phyloP scores from a whole-genome alignment of 345 rosid genomes.

The Murraya paniculata region DNA sequence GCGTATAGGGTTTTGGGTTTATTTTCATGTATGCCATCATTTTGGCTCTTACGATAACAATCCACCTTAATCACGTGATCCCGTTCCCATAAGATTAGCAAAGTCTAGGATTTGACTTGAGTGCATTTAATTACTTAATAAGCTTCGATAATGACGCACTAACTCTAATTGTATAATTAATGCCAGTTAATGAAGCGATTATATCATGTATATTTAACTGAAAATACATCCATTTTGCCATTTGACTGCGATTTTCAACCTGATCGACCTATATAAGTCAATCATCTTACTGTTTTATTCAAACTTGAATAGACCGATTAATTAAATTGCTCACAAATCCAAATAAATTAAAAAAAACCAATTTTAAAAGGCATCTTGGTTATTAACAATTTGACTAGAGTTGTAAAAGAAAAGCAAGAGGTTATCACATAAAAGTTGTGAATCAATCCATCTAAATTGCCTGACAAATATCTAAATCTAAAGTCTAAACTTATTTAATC shows the following conservation, averaged over 20 bases:
- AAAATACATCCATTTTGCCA: background rate
- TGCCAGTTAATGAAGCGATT: slow-evolving; percentile 4
- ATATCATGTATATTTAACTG: background rate
- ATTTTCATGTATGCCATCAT: too few species aligned
- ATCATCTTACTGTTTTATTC: background rate
- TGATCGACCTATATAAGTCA: background rate
- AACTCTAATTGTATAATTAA: slow-evolving; percentile 6
- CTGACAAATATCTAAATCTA: background rate
- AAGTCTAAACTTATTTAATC: background rate
- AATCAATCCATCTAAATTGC: background rate
- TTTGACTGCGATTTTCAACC: slow-evolving; percentile 10
- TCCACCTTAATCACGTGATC: too few species aligned
- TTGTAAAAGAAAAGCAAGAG: too few species aligned
- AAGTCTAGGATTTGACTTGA: background rate
- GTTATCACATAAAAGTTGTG: background rate
- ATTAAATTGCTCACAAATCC: too few species aligned
- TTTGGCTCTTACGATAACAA: too few species aligned
- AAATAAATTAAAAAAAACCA: too few species aligned
- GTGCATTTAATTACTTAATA: background rate
- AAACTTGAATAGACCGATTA: background rate
- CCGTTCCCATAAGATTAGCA: too few species aligned
- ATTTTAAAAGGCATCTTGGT: too few species aligned
- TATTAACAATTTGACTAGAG: too few species aligned
- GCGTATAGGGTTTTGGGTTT: too few species aligned
- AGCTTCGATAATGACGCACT: background rate